Base-by-base conservation (phyloP, 306 rosid genomes). In the Vigna reflexopilosa region DNA sequence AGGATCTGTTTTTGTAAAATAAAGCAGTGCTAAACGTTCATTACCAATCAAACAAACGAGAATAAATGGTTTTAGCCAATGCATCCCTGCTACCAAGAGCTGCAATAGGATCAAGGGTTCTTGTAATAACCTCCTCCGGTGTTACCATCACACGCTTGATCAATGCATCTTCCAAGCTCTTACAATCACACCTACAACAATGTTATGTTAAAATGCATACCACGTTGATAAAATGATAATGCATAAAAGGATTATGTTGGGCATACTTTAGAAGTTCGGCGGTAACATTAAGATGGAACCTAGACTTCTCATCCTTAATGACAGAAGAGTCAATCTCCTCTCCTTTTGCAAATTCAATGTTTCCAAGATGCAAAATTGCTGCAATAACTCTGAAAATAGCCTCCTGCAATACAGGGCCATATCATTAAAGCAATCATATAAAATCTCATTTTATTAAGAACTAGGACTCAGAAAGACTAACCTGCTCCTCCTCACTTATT, bases 61-160 rank as follows among this genome's bases (percentile, higher is more conserved):
- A 96, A 85, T 96, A 96, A 69, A 96, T 38, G 42, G 99, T 96
- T 86, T 96, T 96, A 63, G 99, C 97, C 15, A 96, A 83, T 77
- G 97, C 99, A 87, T 96, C 99, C 87, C 96, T 88, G 92, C 99
- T 96, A 82, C 86, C 85, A 78, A 91, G 5, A 80, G 99, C 99
- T 88, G 97, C 93, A 79, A 89, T 86, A 73, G 98, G 99, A 85
- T 96, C 99, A 73, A 96, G 99, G 66, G 99, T 96, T 85, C 99
- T 91, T 78, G 99, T 96, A 72, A 96, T 96, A 83, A 96, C 75
- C 80, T 96, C 99, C 88, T 96, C 99, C 10, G 99, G 99, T 0
- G 99, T 96, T 80, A 96, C 98, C 99, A 96, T 96, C 73, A 93
- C 99, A 87, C 99, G 99, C 78, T 93, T 77, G 77, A 96, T 96